These are phyloP conservation scores for Penicillium samsonianum DNA, from an alignment of 495 filamentous ascomycete species.

Conservation along the genomic window DNA sequence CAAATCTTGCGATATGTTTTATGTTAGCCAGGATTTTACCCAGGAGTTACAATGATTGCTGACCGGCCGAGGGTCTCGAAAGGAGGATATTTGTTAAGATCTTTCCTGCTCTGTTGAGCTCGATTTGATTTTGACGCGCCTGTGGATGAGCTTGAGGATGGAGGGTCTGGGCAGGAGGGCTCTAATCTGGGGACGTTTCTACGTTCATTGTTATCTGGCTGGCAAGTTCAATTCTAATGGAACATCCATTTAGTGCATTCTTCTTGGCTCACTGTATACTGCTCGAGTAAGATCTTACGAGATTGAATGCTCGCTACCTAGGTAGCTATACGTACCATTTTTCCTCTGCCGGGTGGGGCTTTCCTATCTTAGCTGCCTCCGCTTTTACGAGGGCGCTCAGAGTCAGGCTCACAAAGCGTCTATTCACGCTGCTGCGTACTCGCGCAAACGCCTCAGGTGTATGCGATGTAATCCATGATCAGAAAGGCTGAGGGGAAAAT, in stretches of 20 bases:
- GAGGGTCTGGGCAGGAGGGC: constrained; percentile 10
- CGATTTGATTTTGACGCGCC: not conserved
- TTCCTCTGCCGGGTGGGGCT: constrained; percentile 21
- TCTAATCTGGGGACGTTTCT: not conserved
- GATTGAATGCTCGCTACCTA: not conserved
- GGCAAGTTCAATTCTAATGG: constrained; percentile 1
- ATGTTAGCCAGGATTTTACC: not conserved
- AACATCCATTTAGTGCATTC: not conserved
- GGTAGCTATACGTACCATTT: not conserved
- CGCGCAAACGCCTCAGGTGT: no score
- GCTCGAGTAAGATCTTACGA: not conserved
- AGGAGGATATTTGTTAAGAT: not conserved
- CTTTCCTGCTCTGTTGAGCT: not conserved
- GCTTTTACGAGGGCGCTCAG: constrained; percentile 35
- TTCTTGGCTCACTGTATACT: not conserved
- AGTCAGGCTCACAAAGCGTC: constrained; percentile 30
- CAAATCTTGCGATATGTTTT: not conserved
- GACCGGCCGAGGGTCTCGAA: constrained; percentile 1
- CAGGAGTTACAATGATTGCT: constrained; percentile 2
- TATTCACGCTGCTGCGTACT: no score
- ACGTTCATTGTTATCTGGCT: not conserved
- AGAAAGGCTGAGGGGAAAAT: no score
- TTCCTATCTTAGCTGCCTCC: constrained; percentile 25
- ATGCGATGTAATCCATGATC: no score
- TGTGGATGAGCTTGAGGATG: not conserved